phyloP scores from a whole-genome alignment of 306 rosid species.

The Prunus padus region DNA sequence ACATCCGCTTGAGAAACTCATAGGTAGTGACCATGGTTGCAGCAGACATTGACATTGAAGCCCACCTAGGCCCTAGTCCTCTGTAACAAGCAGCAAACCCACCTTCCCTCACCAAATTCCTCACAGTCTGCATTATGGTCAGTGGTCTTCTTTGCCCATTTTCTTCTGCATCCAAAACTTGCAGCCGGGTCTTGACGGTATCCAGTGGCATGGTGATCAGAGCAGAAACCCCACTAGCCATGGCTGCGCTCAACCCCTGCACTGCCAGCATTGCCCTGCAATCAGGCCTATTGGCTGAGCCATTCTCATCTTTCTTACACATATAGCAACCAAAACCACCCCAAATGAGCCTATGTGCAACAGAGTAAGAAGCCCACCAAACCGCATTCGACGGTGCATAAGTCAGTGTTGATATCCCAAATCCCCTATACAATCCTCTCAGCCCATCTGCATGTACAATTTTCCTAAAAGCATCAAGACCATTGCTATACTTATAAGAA shows the following conservation, averaged over 20 bases:
- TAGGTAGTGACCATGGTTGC: constrained; percentile 94
- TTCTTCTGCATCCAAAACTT: constrained; percentile 84
- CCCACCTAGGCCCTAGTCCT: constrained; percentile 97
- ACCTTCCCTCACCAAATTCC: constrained; percentile 76
- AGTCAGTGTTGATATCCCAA: constrained; percentile 80
- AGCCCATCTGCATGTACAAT: constrained; percentile 71
- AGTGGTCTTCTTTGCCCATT: constrained; percentile 70
- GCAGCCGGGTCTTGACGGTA: constrained; percentile 84
- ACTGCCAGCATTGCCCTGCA: constrained; percentile 60
- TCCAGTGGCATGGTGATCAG: constrained; percentile 90
- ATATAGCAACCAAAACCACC: constrained; percentile 53
- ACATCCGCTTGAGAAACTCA: constrained; percentile 83
- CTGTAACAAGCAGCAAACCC: constrained; percentile 86
- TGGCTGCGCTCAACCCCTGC: constrained; percentile 79
- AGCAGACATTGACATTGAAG: constrained; percentile 93
- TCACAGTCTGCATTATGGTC: constrained; percentile 60
- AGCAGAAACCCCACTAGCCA: constrained; percentile 93
- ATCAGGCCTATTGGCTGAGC: constrained; percentile 45
- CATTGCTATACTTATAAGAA: constrained; percentile 61
- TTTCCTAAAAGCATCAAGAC: constrained; percentile 79
- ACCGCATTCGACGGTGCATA: constrained; percentile 97
- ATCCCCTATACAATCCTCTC: constrained; percentile 85
- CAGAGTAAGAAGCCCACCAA: constrained; percentile 97
- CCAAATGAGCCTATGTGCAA: constrained; percentile 76
- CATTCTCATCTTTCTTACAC: constrained; percentile 45